Base-by-base conservation (phyloP, 73 alveolate species). In the Symbiodinium natans region DNA sequence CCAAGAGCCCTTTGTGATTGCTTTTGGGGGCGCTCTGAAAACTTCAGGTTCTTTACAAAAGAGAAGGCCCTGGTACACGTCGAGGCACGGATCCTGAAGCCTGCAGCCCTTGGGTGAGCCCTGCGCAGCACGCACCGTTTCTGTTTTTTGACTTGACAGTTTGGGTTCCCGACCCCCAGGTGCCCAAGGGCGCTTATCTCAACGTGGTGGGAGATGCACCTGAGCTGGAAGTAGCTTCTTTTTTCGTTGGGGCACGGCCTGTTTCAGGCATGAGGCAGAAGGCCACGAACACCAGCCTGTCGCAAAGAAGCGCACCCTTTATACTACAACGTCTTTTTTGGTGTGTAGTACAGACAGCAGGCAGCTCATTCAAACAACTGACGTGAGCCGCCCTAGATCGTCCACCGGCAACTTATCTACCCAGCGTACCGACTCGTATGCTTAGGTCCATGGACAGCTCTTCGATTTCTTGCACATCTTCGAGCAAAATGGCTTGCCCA, bases 371-470 rank as follows among this genome's bases (percentile, higher is more conserved):
- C n/a, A n/a, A n/a, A n/a, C n/a, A n/a, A n/a, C n/a, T n/a, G n/a
- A n/a, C n/a, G n/a, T n/a, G n/a, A n/a, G n/a, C n/a, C n/a, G n/a
- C n/a, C n/a, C n/a, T n/a, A n/a, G n/a, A n/a, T n/a, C n/a, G n/a
- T n/a, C n/a, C n/a, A n/a, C n/a, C n/a, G n/a, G n/a, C n/a, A n/a
- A n/a, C n/a, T n/a, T n/a, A n/a, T n/a, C n/a, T n/a, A n/a, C n/a
- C n/a, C n/a, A n/a, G n/a, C n/a, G n/a, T n/a, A n/a, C n/a, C n/a
- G n/a, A n/a, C n/a, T n/a, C n/a, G n/a, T n/a, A n/a, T n/a, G n/a
- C n/a, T n/a, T 17, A 63, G 80, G 80, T 90, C 54, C 97, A 90
- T 41, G 97, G 97, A 8, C 97, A 90, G 97, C 97, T 90, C 29
- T 90, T 68, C 19, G 97, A 90, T 31, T 90, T 90, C 88, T 25